Base-by-base conservation (phyloP, 2,329 filamentous ascomycete species). In the Epichloe gansuensis region DNA sequence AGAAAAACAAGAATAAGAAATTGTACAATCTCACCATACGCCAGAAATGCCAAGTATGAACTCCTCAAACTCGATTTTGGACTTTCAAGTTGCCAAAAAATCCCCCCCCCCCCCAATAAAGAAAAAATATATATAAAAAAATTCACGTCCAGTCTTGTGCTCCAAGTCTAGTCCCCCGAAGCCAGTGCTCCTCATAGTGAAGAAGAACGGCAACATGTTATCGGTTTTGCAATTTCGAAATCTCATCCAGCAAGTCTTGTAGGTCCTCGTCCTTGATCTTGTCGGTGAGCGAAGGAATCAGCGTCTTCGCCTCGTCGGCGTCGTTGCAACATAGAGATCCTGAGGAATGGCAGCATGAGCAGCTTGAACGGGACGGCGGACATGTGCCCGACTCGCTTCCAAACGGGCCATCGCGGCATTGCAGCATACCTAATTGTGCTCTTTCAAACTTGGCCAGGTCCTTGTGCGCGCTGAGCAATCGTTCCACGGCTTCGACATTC, bases 271-370 rank as follows among this genome's bases (percentile, higher is more conserved):
- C 91, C 55, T 78, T 79, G 63, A 97, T 94, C 72, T 98, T 98
- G 68, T 89, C 84, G 60, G 83, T 78, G 49, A 98, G 70, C 53
- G 80, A 95, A 1, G 93, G 94, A 56, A 98, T 95, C 53, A 98
- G 77, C 8, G 89, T 95, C 72, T 95, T 96, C 55, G 93, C 93
- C 71, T 98, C 94, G 65, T 98, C 93, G 53, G 89, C 85, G 44
- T 83, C 85, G 62, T 95, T 90, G 66, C 90, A 95, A 69, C 89
- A 95, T 40, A 98, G 75, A 35, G 88, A 95, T 36, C 89, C 90
- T 94, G 63, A 40, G 36, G 27, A 12, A 5, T 17, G 13, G 63
- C 17, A 21, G 13, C 15, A 27, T 51, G 35, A 46, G 35, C 15
- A 34, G 25, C 25, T 36, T 39, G 21, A 39, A 31, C 35, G 15